Conservation (phyloP, 805 yeast genomes). For the Ogataea dorogensis region DNA sequence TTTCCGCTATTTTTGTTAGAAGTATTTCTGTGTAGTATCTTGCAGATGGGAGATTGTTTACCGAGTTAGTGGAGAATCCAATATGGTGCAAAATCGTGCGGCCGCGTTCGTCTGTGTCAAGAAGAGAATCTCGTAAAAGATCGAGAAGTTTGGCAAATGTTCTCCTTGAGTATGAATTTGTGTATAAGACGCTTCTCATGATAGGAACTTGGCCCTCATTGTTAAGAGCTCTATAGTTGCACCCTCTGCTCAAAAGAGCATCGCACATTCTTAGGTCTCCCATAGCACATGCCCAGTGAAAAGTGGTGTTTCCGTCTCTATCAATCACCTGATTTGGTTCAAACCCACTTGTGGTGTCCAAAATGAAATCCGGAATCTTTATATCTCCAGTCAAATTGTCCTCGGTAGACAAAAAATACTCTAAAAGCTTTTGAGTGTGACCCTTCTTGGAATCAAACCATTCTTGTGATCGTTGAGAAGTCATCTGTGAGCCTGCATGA, state of each 20-base stretch:
- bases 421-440: constrained; percentile 47
- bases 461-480: constrained; percentile 14
- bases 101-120: constrained; percentile 68
- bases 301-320: constrained; percentile 90
- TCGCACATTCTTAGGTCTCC: constrained; percentile 80
- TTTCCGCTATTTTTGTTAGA: constrained; percentile 67
- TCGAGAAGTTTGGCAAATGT: constrained; percentile 79
- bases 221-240: constrained; percentile 58
- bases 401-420: constrained; percentile 56
- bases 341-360: constrained; percentile 62
- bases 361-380: constrained; percentile 60
- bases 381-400: constrained; percentile 38
- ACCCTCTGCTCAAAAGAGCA: constrained; percentile 71
- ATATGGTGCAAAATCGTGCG: constrained; percentile 87
- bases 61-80: constrained; percentile 64
- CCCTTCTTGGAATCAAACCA: constrained; percentile 35
- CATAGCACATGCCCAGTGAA: constrained; percentile 98
- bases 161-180: constrained; percentile 79
- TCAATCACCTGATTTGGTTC: constrained; percentile 81
- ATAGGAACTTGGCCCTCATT: constrained; percentile 83
- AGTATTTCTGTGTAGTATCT: constrained; percentile 77
- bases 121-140: constrained; percentile 70
- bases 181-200: constrained; percentile 79
- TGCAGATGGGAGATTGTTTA: constrained; percentile 72
- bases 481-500: constrained; percentile 3